Percentiles rank a stretch among this genome's conserved stretches.
These are phyloP conservation scores for Leccinum uliginosum DNA, from an alignment of 768 basidiomycete genomes.

Conservation along the genomic window DNA sequence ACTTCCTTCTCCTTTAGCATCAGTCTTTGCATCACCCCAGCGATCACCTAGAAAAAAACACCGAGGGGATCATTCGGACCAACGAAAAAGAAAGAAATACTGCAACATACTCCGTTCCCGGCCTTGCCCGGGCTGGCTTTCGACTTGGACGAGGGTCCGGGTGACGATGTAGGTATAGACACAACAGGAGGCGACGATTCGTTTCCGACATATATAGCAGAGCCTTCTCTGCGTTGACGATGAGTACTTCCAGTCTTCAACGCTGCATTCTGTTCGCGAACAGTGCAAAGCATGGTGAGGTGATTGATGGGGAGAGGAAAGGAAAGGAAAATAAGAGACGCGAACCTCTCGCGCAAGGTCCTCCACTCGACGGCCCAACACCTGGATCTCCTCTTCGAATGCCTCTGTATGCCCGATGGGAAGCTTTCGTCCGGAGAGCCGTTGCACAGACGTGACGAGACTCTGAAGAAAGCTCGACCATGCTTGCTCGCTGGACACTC, in stretches of 20 bases:
- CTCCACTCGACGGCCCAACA: constrained; percentile 55
- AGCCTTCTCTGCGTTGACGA: constrained; percentile 15
- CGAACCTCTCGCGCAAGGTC: constrained; percentile 63
- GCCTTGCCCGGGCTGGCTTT: constrained; percentile 41
- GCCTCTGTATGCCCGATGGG: constrained; percentile 45
- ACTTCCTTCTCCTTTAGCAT: constrained; percentile 86
- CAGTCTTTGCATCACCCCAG: constrained; percentile 74
- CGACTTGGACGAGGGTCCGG: constrained; percentile 13
- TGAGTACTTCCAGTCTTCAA: neutral
- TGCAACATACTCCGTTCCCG: constrained; percentile 50
- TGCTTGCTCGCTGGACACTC: constrained; percentile 50
- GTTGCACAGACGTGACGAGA: constrained; percentile 57
- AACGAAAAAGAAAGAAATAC: neutral
- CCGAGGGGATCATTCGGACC: neutral
- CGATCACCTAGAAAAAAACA: constrained; percentile 43
- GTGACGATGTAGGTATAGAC: neutral
- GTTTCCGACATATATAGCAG: constrained; percentile 12
- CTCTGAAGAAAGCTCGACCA: constrained; percentile 61
- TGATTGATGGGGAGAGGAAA: neutral
- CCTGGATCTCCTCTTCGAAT: constrained; percentile 56
- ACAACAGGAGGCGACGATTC: neutral
- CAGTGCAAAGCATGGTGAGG: neutral
- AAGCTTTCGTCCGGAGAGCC: constrained; percentile 61
- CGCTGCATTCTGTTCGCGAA: constrained; percentile 5
- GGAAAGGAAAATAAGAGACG: neutral